Conservation (phyloP, 495 filamentous ascomycete species). For the Amniculicola lignicola region DNA sequence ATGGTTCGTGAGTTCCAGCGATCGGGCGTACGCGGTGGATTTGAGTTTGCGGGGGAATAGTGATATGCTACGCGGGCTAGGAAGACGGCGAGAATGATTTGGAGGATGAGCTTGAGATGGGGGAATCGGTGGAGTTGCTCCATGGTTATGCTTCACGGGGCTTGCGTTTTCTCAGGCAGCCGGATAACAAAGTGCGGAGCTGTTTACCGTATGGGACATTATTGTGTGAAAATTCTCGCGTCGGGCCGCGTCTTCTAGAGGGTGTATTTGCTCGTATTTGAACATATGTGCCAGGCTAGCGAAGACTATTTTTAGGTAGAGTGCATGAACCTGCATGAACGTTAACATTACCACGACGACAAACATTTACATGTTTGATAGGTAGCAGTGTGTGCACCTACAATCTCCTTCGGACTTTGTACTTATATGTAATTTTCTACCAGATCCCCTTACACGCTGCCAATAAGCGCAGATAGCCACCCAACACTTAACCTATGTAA, state of each 20-base stretch:
- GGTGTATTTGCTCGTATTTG: constrained; percentile 5
- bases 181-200: background rate
- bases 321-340: too few relatives aligned
- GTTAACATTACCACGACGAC: too few relatives aligned
- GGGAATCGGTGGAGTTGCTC: background rate
- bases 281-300: background rate
- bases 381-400: too few relatives aligned
- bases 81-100: background rate
- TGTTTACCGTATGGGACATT: background rate
- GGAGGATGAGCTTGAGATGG: background rate
- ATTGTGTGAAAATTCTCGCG: background rate
- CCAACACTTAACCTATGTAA: too few relatives aligned
- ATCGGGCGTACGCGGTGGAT: background rate
- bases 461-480: too few relatives aligned
- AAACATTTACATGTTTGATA: too few relatives aligned
- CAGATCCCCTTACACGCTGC: too few relatives aligned
- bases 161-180: background rate
- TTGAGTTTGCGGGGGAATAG: background rate
- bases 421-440: too few relatives aligned
- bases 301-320: background rate
- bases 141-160: background rate
- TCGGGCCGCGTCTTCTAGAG: background rate
- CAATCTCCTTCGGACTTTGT: too few relatives aligned
- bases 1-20: background rate
- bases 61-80: background rate